Percentiles rank a stretch among this genome's conserved stretches.
Conservation (phyloP, 371 early-diverging fungal species). For the Mortierella polycephala region DNA sequence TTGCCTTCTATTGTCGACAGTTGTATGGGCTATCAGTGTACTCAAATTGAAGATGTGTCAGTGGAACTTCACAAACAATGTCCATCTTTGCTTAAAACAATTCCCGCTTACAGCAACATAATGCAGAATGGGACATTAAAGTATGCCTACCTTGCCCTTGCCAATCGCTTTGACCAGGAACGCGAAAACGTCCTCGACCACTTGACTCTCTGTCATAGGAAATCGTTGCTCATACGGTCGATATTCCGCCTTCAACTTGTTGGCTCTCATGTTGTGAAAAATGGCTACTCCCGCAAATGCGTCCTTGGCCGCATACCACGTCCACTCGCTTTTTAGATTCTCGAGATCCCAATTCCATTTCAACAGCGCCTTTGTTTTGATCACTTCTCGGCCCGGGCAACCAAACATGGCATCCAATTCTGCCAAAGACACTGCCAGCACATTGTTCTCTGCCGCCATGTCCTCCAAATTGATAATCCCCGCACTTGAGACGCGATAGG, state of each 20-base stretch:
- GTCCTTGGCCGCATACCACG: slow-evolving; percentile 54
- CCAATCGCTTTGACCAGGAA: slow-evolving; percentile 9
- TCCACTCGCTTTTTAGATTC: slow-evolving; percentile 16
- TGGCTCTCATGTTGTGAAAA: slow-evolving; percentile 32
- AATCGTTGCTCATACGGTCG: slow-evolving; percentile 18
- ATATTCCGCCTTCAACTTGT: slow-evolving; percentile 11
- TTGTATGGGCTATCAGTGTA: slow-evolving; percentile 2
- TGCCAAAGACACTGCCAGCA: slow-evolving; percentile 18
- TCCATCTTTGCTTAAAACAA: background rate
- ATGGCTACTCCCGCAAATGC: slow-evolving; percentile 47
- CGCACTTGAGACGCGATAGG: slow-evolving; percentile 15
- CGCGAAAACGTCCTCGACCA: slow-evolving; percentile 6
- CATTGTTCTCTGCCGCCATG: slow-evolving; percentile 14
- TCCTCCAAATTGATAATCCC: slow-evolving; percentile 38
- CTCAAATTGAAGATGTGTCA: background rate
- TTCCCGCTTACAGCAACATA: background rate
- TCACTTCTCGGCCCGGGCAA: slow-evolving; percentile 35
- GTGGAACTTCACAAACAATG: background rate
- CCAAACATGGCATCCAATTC: slow-evolving; percentile 42
- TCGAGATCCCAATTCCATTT: slow-evolving; percentile 38
- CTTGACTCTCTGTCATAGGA: slow-evolving; percentile 33
- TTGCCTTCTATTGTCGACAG: slow-evolving; percentile 15
- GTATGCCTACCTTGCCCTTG: slow-evolving; percentile 23
- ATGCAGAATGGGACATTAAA: too few species aligned
- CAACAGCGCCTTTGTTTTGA: slow-evolving; percentile 34